Evolutionary conservation across 371 early-diverging fungal genomes (phyloP), one percentile per base, ranked within the genome.

Genomic region (Neoconidiobolus thromboides): DNA sequence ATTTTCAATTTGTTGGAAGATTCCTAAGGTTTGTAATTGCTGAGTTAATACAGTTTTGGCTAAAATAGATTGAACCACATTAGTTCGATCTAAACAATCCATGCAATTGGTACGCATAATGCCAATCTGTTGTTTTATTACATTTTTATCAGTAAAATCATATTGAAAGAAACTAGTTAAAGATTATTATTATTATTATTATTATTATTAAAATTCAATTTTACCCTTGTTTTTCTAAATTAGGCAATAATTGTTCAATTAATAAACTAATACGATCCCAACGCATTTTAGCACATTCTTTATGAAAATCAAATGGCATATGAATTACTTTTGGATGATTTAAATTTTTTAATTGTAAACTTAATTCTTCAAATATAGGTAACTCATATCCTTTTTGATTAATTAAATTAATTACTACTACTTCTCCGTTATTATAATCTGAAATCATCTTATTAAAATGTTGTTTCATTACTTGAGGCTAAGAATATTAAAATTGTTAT

Each of bases 11-110:
- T 57, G 36, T 26, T 26, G 26, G 26, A 26, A 26, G 26, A 26
- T 26, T 26, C 26, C 26, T 26, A 26, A 26, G 26, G 26, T 26
- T n/a, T 76, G 77, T 15, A 89, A 67, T 66, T 89, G 87, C 40
- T 71, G 71, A 14, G 72, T 73, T 49, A 91, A 65, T 1, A 83
- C 72, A 61, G 70, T 70, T 14, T 86, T 80, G 12, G 91, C 92
- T 42, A 96, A 66, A 9, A 85, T 85, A 41, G 85, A 86, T 68
- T 99, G 99, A 2, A 96, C 92, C 2, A 99, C 94, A 65, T 99
- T 99, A 42, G 99, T 99, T 65, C 99, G 81, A 72, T 99, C 99
- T 54, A 99, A 73, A 65, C 98, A 99, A 74, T 99, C 99, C 84
- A 99, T 96, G 69, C 99, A 99, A 70, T 99, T 99, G 3, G 96